Conservation (phyloP, 441 rosid species). For the Jatropha multifida region DNA sequence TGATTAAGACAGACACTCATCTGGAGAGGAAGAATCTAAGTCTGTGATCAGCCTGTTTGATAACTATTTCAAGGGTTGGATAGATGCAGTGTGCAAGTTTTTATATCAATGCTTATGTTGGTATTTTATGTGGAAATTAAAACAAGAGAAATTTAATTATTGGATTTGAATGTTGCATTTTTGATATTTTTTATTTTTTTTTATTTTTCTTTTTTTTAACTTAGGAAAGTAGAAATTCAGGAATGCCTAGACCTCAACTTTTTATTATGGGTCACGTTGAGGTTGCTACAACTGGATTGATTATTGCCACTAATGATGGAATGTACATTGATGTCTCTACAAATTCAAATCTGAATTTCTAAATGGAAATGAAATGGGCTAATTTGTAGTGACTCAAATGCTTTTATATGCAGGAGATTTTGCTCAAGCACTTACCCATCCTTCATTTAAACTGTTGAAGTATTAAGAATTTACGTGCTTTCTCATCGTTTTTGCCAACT, state of each 20-base stretch:
- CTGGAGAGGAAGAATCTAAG: conserved; percentile 75
- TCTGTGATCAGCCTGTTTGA: conserved; percentile 69
- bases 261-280: conserved; percentile 96
- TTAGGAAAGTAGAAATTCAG: conserved; percentile 68
- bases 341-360: background rate
- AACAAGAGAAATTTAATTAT: background rate
- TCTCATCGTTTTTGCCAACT: background rate
- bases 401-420: conserved; percentile 68
- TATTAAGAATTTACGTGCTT: conserved; percentile 48
- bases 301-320: conserved; percentile 90
- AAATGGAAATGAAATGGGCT: conserved; percentile 8
- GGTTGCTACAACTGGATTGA: conserved; percentile 86
- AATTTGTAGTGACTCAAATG: conserved; percentile 20
- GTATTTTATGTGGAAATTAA: background rate
- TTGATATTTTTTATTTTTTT: background rate
- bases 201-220: conserved; percentile 15
- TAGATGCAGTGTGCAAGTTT: conserved; percentile 31
- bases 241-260: conserved; percentile 77
- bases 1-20: conserved; percentile 67
- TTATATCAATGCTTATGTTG: background rate
- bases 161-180: background rate
- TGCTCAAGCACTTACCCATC: conserved; percentile 78
- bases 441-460: conserved; percentile 71
- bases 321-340: conserved; percentile 1
- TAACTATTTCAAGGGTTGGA: conserved; percentile 73